Base-by-base conservation (phyloP, 768 basidiomycete genomes). In the Hypholoma sublateritium region DNA sequence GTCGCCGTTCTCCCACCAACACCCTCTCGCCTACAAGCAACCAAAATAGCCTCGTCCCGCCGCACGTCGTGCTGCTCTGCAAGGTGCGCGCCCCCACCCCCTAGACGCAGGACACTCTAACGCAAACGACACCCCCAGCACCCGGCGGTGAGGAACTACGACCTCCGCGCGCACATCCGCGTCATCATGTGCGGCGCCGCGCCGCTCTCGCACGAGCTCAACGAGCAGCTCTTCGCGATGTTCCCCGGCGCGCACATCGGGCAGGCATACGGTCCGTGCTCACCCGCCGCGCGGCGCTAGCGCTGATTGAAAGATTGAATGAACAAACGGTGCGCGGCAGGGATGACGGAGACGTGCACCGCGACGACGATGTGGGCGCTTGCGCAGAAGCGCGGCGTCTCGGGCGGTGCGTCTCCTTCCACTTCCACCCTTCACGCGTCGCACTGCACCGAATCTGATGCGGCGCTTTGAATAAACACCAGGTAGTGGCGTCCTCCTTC, bases 271-370 rank as follows among this genome's bases (percentile, higher is more conserved):
- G 84, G 84, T 80, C 44, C 44, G 47, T 45, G 50, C 24, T n/a
- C n/a, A n/a, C n/a, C n/a, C n/a, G n/a, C n/a, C n/a, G n/a, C n/a
- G n/a, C n/a, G n/a, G n/a, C n/a, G n/a, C n/a, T n/a, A n/a, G n/a
- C n/a, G n/a, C n/a, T n/a, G n/a, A n/a, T 32, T 19, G 39, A 3
- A 32, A 32, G 9, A 3, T 32, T 41, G 11, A 34, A 35, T 45
- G n/a, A n/a, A n/a, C n/a, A n/a, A n/a, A n/a, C n/a, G n/a, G n/a
- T 21, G n/a, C 22, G 19, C 3, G 5, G 2, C 28, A 88, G 87
- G 88, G 4, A 80, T 87, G 81, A 89, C 88, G 0, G 88, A 90
- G 65, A 77, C 82, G 0, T 77, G 77, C 55, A 84, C 85, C 0
- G 75, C 80, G 7, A 74, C 80, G 6, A 67, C 76, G 13, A 78